Evolutionary conservation across 129 eudicot genomes (phyloP).

Genomic region (Smallanthus sonchifolius): DNA sequence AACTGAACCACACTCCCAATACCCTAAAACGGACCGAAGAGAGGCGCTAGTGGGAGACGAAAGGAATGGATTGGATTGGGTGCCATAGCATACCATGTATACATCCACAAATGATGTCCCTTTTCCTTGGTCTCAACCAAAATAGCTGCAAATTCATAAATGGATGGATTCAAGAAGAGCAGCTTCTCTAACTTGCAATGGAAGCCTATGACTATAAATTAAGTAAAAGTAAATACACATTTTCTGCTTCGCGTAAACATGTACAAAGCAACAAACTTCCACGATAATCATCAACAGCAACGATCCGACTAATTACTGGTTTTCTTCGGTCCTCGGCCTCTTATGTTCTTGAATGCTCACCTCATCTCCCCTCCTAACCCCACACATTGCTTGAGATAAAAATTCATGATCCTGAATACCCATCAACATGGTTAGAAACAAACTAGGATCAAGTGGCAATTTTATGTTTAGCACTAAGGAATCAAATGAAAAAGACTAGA

Average conservation of each 20-base stretch:
- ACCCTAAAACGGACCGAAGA: background rate
- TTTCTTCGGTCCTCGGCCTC: slow-evolving; percentile 29
- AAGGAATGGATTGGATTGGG: too few species aligned
- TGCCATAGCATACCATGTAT: too few species aligned
- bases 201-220: slow-evolving; percentile 28
- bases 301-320: slow-evolving; percentile 24
- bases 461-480: too few species aligned
- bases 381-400: slow-evolving; percentile 24
- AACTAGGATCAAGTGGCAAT: background rate
- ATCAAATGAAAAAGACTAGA: too few species aligned
- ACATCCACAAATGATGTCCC: background rate
- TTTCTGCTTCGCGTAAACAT: slow-evolving; percentile 16
- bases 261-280: slow-evolving; percentile 23
- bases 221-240: slow-evolving; percentile 1
- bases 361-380: slow-evolving; percentile 24
- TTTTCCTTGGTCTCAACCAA: background rate
- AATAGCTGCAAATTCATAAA: background rate
- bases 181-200: slow-evolving; percentile 31
- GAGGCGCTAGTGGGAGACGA: background rate
- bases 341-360: slow-evolving; percentile 38
- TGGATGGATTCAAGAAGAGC: slow-evolving; percentile 17
- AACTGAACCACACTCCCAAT: background rate
- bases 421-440: background rate
- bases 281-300: background rate
- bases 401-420: slow-evolving; percentile 35